Evolutionary conservation across 371 early-diverging fungal species (phyloP).

Genomic region (Rhizopus microsporus): DNA sequence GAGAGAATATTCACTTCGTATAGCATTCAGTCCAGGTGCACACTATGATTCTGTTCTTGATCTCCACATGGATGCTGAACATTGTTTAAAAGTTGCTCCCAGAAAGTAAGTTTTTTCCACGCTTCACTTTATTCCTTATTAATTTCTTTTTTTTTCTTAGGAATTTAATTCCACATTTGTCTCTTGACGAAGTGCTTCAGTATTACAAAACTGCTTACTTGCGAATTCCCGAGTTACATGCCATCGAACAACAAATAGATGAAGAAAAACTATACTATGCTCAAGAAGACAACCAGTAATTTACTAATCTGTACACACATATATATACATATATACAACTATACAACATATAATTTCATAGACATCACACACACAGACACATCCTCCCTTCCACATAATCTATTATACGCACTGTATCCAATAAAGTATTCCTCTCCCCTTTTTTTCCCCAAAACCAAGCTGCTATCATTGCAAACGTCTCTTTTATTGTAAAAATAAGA

Average conservation of each 20-base stretch:
- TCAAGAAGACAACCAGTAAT: conserved; percentile 47
- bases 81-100: conserved; percentile 86
- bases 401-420: conserved; percentile 49
- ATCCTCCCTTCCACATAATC: conserved; percentile 11
- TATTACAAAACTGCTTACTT: conserved; percentile 39
- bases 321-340: no score
- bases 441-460: not conserved
- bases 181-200: conserved; percentile 42
- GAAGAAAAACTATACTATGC: conserved; percentile 47
- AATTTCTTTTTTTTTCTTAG: conserved; percentile 15
- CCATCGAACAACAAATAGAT: conserved; percentile 47
- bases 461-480: not conserved
- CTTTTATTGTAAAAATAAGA: conserved; percentile 8
- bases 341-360: no score
- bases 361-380: no score
- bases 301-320: not conserved
- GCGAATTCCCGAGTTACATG: conserved; percentile 40
- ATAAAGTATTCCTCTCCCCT: conserved; percentile 3
- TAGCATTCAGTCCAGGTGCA: conserved; percentile 93
- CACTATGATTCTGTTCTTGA: conserved; percentile 89
- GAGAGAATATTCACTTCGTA: conserved; percentile 85
- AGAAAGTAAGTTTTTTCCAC: conserved; percentile 41
- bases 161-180: conserved; percentile 47
- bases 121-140: not conserved
- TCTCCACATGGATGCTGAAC: conserved; percentile 82